Base-by-base conservation (phyloP, 2,329 filamentous ascomycete species). In the Cercospora beticola region DNA sequence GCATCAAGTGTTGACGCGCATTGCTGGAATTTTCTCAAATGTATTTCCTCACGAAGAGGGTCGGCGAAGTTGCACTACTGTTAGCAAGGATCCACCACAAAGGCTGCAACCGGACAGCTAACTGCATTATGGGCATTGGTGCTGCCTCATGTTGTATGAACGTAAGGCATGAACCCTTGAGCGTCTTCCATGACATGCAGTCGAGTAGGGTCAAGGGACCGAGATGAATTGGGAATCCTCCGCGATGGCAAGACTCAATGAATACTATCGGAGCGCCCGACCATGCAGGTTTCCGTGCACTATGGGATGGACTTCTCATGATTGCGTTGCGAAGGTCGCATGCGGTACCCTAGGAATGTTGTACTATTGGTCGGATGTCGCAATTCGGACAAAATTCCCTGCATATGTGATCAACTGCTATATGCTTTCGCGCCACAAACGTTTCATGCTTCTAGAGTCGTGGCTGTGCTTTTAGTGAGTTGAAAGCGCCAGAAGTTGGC, bases 351-450 rank as follows among this genome's bases (percentile, higher is more conserved):
- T n/a, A 23, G 18, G 26, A 18, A 28, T 43, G 26, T 18, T 21
- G 5, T 67, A 26, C 33, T 33, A 71, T 71, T 71, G 69, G 69
- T 46, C 52, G 62, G 5, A 60, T 67, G 61, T 67, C 69, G 66
- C 66, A 67, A 68, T 67, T 49, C 59, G 60, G 54, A 33, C n/a
- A 58, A 33, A 30, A n/a, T 21, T 31, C 54, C 54, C 54, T 58
- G 54, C 54, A 58, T 58, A 58, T 26, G 46, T 23, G 46, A 52
- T 26, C 46, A 52, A 52, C 46, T 52, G 46, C 18, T 52, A 52
- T 52, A 52, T 52, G 46, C 46, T 52, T 26, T 23, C 21, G 12
- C 46, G 18, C 46, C 46, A 52, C 46, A 23, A 52, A 21, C 46
- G 36, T 52, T 52, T 52, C 21, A 21, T 52, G 46, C 46, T 23